Percentiles rank a stretch among this genome's conserved stretches.
phyloP scores from a whole-genome alignment of 148 eudicot species.

The Simmondsia chinensis region DNA sequence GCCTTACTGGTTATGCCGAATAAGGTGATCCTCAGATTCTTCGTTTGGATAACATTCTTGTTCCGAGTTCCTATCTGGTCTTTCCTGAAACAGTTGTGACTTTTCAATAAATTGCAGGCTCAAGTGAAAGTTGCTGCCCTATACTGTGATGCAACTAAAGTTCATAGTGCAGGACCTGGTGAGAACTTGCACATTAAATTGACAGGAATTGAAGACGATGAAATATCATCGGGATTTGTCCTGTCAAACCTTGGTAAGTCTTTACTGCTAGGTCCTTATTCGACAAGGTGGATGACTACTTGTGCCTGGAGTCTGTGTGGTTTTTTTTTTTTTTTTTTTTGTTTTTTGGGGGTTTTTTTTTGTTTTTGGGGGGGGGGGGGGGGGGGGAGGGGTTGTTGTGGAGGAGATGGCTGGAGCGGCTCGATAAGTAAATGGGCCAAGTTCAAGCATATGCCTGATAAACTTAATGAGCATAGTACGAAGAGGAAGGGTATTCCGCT shows the following conservation, averaged over 20 bases:
- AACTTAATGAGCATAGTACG: too few relatives aligned
- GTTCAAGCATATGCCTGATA: too few relatives aligned
- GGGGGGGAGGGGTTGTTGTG: too few relatives aligned
- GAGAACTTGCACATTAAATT: constrained; percentile 58
- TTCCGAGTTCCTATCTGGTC: background rate
- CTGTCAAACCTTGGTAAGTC: constrained; percentile 41
- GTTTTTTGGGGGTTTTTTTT: too few relatives aligned
- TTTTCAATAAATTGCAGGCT: constrained; percentile 23
- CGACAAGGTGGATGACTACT: background rate
- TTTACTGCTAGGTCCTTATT: background rate
- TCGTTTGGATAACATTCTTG: background rate
- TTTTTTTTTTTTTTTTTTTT: background rate
- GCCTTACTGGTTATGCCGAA: constrained; percentile 60
- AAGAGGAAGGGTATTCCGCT: too few relatives aligned
- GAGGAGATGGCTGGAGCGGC: too few relatives aligned
- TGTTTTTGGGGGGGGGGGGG: too few relatives aligned
- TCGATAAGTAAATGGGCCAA: too few relatives aligned
- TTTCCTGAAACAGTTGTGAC: background rate
- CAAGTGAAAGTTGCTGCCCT: constrained; percentile 53
- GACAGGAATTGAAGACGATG: constrained; percentile 72
- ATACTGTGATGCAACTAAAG: constrained; percentile 53
- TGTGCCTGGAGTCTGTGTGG: background rate
- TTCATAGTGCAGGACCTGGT: constrained; percentile 56
- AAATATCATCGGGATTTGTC: constrained; percentile 51
- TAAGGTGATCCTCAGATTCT: constrained; percentile 24